These are phyloP conservation scores for Cystobasidium sp. DNA, from an alignment of 1,284 basidiomycete genomes.

Conservation along the genomic window DNA sequence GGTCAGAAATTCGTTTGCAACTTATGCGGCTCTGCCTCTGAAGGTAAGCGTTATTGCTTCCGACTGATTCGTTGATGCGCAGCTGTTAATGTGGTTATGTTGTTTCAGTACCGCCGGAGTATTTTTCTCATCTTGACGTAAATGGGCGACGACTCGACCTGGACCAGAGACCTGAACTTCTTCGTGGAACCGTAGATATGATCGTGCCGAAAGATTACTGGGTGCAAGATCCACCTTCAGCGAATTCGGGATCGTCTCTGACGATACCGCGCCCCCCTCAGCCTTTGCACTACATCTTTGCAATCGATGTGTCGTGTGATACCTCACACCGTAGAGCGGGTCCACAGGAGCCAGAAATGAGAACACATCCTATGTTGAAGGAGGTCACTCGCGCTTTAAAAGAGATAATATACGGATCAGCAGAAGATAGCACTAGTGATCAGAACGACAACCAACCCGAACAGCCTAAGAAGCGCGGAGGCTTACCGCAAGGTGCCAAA, in stretches of 20 bases:
- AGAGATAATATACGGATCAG: constrained; percentile 65
- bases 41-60: constrained; percentile 65
- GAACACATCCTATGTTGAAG: constrained; percentile 62
- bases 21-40: constrained; percentile 78
- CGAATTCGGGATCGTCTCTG: constrained; percentile 50
- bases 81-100: background rate
- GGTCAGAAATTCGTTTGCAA: constrained; percentile 93
- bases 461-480: constrained; percentile 43
- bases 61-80: background rate
- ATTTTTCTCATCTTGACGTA: constrained; percentile 84
- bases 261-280: constrained; percentile 63
- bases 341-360: constrained; percentile 27
- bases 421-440: constrained; percentile 59
- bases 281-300: constrained; percentile 81
- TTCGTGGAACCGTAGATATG: constrained; percentile 91
- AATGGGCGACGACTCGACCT: constrained; percentile 83
- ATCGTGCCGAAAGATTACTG: constrained; percentile 83
- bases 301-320: constrained; percentile 80
- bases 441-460: constrained; percentile 59
- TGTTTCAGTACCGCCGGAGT: constrained; percentile 71
- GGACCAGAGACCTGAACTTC: constrained; percentile 80
- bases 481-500: constrained; percentile 57
- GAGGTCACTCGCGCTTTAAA: constrained; percentile 71
- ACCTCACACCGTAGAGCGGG: constrained; percentile 68
- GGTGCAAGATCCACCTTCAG: constrained; percentile 66